Conservation (phyloP, 768 basidiomycete species). For the Pleurotus pulmonarius region DNA sequence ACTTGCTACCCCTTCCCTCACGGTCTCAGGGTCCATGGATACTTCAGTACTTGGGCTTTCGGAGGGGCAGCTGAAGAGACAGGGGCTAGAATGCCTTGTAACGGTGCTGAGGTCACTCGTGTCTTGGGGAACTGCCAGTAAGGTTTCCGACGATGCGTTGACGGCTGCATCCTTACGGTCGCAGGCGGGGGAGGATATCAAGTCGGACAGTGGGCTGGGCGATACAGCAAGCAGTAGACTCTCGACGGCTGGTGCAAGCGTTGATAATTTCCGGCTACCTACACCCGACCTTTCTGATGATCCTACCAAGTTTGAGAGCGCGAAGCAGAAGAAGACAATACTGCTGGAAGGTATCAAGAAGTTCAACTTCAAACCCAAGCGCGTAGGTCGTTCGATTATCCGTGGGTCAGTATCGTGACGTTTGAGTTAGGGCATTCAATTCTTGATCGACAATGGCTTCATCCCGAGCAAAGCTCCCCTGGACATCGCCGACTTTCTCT, state of each 20-base stretch:
- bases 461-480: constrained; percentile 68
- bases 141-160: constrained; percentile 36
- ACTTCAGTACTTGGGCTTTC: constrained; percentile 65
- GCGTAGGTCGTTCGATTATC: constrained; percentile 42
- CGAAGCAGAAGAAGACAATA: constrained; percentile 95
- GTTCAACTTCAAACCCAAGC: constrained; percentile 99
- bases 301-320: constrained; percentile 88
- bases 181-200: constrained; percentile 48
- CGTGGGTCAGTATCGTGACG: no score
- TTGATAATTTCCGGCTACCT: constrained; percentile 56
- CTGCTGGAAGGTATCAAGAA: constrained; percentile 93
- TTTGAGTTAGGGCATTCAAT: constrained; percentile 72
- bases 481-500: constrained; percentile 82
- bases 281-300: constrained; percentile 88
- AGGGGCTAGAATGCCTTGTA: constrained; percentile 93
- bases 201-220: constrained; percentile 47
- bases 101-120: constrained; percentile 87
- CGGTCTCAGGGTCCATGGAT: constrained; percentile 66
- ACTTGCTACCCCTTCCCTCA: constrained; percentile 59
- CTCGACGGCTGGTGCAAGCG: constrained; percentile 40
- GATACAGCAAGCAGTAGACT: constrained; percentile 57
- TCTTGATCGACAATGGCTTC: constrained; percentile 84
- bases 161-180: constrained; percentile 38
- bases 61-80: constrained; percentile 81
- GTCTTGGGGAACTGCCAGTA: constrained; percentile 74